A percentile compares a stretch with the other conserved stretches of the same genome.
Conservation (phyloP, 2,329 filamentous ascomycete species). For the Colletotrichum cordylinicola region DNA sequence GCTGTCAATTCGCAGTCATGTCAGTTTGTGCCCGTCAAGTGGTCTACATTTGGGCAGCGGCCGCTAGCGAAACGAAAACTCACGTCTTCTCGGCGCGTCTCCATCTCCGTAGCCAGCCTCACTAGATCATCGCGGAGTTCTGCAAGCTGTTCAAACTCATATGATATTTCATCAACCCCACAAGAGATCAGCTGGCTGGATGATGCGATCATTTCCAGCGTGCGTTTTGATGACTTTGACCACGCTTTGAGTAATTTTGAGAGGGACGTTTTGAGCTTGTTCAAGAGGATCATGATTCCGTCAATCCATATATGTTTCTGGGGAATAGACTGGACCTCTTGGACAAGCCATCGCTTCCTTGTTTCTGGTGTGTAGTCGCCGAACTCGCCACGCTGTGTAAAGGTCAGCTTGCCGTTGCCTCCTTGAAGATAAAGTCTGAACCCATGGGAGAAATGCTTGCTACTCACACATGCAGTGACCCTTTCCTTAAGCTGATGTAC, state of each 20-base stretch:
- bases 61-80: not conserved
- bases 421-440: not conserved
- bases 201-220: not conserved
- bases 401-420: not conserved
- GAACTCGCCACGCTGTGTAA: not conserved
- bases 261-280: not conserved
- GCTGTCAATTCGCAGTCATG: not conserved
- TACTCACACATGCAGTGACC: not conserved
- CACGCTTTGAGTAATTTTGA: not conserved
- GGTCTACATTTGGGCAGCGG: not conserved
- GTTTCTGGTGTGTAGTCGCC: not conserved
- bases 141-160: not conserved
- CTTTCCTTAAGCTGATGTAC: not conserved
- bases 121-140: not conserved
- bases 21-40: not conserved
- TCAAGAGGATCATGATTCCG: not conserved
- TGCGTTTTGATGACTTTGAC: not conserved
- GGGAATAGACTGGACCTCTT: not conserved
- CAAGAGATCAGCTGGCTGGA: not conserved
- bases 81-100: not conserved
- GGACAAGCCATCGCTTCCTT: not conserved
- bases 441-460: not conserved
- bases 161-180: not conserved
- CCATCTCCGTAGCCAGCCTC: not conserved
- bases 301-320: not conserved